Percentiles rank a stretch among this genome's conserved stretches.
phyloP scores from a whole-genome alignment of 768 basidiomycete genomes.

The Boletus reticuloceps region DNA sequence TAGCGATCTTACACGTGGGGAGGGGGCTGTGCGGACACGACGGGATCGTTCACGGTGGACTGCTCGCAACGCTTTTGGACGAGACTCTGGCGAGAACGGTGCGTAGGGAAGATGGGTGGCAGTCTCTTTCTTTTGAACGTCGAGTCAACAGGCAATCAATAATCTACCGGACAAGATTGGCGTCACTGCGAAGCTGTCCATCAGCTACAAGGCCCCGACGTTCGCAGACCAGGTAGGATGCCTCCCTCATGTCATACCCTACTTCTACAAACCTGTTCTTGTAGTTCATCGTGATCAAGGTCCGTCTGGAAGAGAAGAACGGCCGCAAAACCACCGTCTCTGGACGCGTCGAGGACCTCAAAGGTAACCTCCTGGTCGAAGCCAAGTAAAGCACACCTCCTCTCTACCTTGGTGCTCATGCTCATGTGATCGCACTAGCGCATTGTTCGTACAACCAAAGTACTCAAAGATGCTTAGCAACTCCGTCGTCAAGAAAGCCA shows the following conservation, averaged over 20 bases:
- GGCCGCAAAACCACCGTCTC: conserved; percentile 77
- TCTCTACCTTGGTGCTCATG: neutral
- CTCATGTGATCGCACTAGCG: conserved; percentile 40
- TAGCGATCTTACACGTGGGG: conserved; percentile 78
- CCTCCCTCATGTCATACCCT: neutral
- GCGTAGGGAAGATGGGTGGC: conserved; percentile 23
- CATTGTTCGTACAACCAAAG: conserved; percentile 84
- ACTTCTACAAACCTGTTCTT: neutral
- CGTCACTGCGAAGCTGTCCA: conserved; percentile 81
- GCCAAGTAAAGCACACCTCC: conserved; percentile 57
- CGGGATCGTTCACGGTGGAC: conserved; percentile 91
- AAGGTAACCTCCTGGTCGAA: conserved; percentile 81
- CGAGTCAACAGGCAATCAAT: conserved; percentile 60
- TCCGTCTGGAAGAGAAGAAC: conserved; percentile 58
- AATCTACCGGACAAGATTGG: conserved; percentile 89
- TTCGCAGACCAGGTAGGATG: conserved; percentile 75
- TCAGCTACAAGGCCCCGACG: conserved; percentile 86
- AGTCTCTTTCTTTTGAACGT: conserved; percentile 2
- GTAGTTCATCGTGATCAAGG: conserved; percentile 83
- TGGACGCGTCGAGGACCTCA: conserved; percentile 72
- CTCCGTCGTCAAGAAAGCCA: conserved; percentile 53
- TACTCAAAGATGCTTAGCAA: conserved; percentile 78
- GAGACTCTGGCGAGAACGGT: conserved; percentile 83
- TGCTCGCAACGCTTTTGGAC: conserved; percentile 88
- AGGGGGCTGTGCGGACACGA: conserved; percentile 88